Evolutionary conservation across 768 basidiomycete genomes (phyloP), one percentile per base, ranked within the genome.

Genomic region (Leucocoprinus sp.): DNA sequence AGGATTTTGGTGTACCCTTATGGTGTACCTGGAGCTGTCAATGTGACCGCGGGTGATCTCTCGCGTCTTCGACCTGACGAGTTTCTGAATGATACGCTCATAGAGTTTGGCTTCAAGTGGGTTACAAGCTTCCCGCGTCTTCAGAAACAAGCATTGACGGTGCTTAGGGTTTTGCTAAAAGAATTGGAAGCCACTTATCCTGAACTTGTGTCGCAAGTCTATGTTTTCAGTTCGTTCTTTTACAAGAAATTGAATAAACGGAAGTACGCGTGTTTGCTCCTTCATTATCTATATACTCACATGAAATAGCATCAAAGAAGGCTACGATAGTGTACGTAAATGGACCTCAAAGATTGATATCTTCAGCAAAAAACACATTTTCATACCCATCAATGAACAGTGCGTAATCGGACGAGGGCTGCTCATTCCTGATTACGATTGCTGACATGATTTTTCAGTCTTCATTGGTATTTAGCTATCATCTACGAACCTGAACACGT

Each of bases 341-440:
- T 99, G 96, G 96, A 98, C 95, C 0, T 75, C 80, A 22, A 93
- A 85, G 60, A 67, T 92, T 39, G 76, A 93, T 57, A 60, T 99
- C 14, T 99, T 98, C 62, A 63, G 71, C 51, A 98, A 98, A 74
- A 86, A 88, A 57, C 96, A 86, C 56, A 70, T 99, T 52, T 80
- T 99, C 38, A 77, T 99, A 8, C 96, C 96, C 2, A 96, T 99
- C 64, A 98, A 99, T 55, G 96, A 98, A 62, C 71, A 93, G 95
- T 96, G 60, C 24, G 39, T 42, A 23, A 14, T 31, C 3, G 47
- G 79, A 60, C 6, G 36, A 12, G 18, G n/a, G 18, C 37, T 34
- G 8, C 9, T 35, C 26, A 18, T 42, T 19, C 1, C 5, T 27
- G 19, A 15, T 27, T 9, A 22, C 24, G 27, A 36, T 26, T 28